phyloP scores from a whole-genome alignment of 768 basidiomycete species.

The Trametes elegans region DNA sequence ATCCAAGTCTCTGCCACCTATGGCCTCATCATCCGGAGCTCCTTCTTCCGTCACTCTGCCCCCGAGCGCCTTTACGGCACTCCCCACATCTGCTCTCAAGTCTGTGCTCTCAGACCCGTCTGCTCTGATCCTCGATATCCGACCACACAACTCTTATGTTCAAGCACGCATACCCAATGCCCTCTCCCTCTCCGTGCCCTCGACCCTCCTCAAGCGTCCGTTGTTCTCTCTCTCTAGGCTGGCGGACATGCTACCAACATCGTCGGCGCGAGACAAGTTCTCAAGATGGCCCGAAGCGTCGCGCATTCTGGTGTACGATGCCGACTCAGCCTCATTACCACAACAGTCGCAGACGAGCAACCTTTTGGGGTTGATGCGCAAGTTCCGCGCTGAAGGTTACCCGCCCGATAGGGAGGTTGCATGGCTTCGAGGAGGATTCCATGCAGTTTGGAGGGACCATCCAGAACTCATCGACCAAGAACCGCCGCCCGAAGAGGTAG shows the following conservation, averaged over 20 bases:
- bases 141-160: constrained; percentile 74
- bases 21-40: constrained; percentile 28
- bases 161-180: constrained; percentile 64
- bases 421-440: constrained; percentile 85
- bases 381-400: constrained; percentile 63
- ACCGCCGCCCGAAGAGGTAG: constrained; percentile 48
- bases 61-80: constrained; percentile 24
- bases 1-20: constrained; percentile 23
- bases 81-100: constrained; percentile 31
- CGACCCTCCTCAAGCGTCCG: constrained; percentile 90
- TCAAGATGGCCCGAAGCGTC: constrained; percentile 53
- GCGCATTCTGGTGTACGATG: constrained; percentile 82
- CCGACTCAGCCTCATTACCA: constrained; percentile 50
- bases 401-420: constrained; percentile 52
- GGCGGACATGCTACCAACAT: constrained; percentile 73
- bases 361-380: constrained; percentile 69
- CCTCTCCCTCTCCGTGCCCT: constrained; percentile 87
- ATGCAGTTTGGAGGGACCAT: constrained; percentile 57
- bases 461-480: constrained; percentile 51
- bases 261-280: constrained; percentile 56
- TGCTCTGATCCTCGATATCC: constrained; percentile 81
- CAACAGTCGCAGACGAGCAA: constrained; percentile 62
- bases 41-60: constrained; percentile 16
- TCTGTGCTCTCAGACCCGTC: constrained; percentile 34
- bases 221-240: constrained; percentile 79